Evolutionary conservation across 2,329 filamentous ascomycete genomes (phyloP), one percentile per base, ranked within the genome.

Genomic region (Epichloe coenophiala): DNA sequence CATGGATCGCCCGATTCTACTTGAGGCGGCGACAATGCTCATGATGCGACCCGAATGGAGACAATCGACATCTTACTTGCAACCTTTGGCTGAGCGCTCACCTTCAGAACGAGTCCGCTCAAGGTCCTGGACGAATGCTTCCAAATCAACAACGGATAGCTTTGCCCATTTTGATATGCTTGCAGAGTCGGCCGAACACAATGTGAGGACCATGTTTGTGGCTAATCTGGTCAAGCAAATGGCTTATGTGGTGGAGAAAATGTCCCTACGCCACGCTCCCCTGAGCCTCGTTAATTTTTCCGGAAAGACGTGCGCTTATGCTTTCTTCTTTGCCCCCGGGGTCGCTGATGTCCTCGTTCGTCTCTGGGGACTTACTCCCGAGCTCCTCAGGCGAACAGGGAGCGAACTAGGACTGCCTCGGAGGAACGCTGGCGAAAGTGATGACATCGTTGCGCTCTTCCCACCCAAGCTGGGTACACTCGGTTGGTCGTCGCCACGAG

Each of bases 21-120:
- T 95, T 35, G 89, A 95, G 61, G 85, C 81, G 5, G 76, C 86
- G 21, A 81, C 84, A 46, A 79, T 84, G 49, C 81, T 96, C 61
- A 95, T 95, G 89, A 84, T 85, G 66, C 79, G 90, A 45, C 81
- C 84, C 0, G 90, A 96, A 68, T 96, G 90, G 90, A 81, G 87
- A 54, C 74, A 84, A 49, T 77, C 82, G 27, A 85, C 84, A 0
- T 81, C 81, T 4, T 78, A 76, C 19, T 83, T 86, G 60, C 77
- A 80, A 51, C 78, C 84, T 0, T 65, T 86, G 31, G 69, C 67
- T 12, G 76, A 82, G 41, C 78, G 80, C 45, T 72, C 69, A 35
- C 70, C 71, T 2, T 65, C 63, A 38, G 75, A 77, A 54, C 65
- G 65, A 19, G 65, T 70, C 19, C 71, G 66, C 37, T 65, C 65